A percentile compares a stretch with the other conserved stretches of the same genome.
Conservation (phyloP, 371 early-diverging fungal species). For the Mucor plumbeus region DNA sequence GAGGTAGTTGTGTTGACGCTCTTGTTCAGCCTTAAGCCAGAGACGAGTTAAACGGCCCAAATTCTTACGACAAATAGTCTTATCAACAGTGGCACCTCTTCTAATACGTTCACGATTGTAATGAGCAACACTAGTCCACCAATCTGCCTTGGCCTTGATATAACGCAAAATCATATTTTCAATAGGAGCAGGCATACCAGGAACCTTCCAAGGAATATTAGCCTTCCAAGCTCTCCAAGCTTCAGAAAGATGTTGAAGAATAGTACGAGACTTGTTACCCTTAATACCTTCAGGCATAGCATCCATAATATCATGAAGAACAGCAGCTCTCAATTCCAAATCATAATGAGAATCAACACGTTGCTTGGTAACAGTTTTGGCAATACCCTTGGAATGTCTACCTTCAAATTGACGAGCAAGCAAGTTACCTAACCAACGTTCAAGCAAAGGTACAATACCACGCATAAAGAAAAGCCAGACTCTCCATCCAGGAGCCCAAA, state of each 20-base stretch:
- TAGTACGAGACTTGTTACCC: constrained; percentile 94
- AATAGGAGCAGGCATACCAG: constrained; percentile 96
- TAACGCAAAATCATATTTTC: constrained; percentile 99
- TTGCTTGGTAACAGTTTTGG: constrained; percentile 99
- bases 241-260: constrained; percentile 97
- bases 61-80: constrained; percentile 97
- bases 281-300: constrained; percentile 99
- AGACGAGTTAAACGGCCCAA: constrained; percentile 98
- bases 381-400: constrained; percentile 95
- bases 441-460: constrained; percentile 96
- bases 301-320: constrained; percentile 96
- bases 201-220: constrained; percentile 99
- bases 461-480: constrained; percentile 99
- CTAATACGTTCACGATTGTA: constrained; percentile 98
- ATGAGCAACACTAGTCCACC: constrained; percentile 99
- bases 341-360: constrained; percentile 98
- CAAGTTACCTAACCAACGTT: constrained; percentile 97
- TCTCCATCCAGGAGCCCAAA: constrained; percentile 99
- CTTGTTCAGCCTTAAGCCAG: constrained; percentile 99
- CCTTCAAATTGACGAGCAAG: constrained; percentile 99
- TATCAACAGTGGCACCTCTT: constrained; percentile 99
- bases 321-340: constrained; percentile 95
- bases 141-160: constrained; percentile 98
- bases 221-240: constrained; percentile 99
- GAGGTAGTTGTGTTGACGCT: constrained; percentile 98